Conservation (phyloP, 495 filamentous ascomycete species). For the Trichoderma erinaceum region DNA sequence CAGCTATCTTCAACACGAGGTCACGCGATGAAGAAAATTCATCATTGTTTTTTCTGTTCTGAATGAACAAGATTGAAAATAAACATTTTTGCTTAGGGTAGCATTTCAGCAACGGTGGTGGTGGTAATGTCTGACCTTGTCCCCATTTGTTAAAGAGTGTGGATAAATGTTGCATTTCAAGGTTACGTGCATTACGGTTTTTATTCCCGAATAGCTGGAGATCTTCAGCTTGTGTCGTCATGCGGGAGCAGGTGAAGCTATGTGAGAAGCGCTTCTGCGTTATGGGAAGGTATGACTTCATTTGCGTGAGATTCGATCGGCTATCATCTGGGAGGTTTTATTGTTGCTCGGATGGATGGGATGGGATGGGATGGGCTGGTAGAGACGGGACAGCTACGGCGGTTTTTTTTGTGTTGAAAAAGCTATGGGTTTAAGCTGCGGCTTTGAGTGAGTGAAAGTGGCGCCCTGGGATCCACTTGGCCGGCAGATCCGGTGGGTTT, state of each 20-base stretch:
- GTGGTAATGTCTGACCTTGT: no score
- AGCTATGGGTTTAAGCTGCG: neutral
- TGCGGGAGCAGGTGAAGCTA: neutral
- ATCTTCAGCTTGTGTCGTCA: neutral
- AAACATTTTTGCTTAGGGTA: no score
- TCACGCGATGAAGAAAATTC: no score
- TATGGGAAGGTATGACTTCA: neutral
- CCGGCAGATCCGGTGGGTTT: conserved; percentile 7
- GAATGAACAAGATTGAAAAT: no score
- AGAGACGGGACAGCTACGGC: neutral
- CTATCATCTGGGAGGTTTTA: no score
- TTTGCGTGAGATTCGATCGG: neutral
- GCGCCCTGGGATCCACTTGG: neutral
- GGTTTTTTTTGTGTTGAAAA: neutral
- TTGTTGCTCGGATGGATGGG: no score
- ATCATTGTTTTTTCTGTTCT: no score
- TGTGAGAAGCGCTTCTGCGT: neutral
- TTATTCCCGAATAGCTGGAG: conserved; percentile 1
- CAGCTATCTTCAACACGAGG: no score
- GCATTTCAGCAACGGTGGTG: no score
- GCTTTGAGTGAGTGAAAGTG: neutral
- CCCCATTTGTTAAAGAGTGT: no score
- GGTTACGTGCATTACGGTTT: neutral
- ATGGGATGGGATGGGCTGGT: neutral
- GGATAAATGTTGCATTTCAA: neutral